These are phyloP conservation scores for Orbilia quercus DNA, from an alignment of 2,329 filamentous ascomycete genomes.

Conservation along the genomic window DNA sequence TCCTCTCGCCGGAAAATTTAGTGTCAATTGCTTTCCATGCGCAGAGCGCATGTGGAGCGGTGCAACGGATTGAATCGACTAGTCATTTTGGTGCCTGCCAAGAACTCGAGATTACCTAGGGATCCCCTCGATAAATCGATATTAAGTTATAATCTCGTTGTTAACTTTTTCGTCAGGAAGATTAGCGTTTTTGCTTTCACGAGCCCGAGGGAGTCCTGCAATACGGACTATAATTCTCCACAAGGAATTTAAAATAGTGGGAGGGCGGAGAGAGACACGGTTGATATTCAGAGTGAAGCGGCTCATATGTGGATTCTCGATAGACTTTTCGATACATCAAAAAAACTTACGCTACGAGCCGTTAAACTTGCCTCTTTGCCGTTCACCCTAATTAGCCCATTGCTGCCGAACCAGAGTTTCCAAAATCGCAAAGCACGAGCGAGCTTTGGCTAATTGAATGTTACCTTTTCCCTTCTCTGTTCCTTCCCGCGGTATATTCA, in stretches of 20 bases:
- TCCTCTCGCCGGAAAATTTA: conserved; percentile 40
- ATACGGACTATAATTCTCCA: conserved; percentile 49
- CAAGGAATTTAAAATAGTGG: background rate
- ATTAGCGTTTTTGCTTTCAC: conserved; percentile 27
- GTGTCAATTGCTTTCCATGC: conserved; percentile 2
- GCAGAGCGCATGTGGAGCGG: conserved; percentile 37
- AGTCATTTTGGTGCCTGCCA: conserved; percentile 37
- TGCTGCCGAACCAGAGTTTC: conserved; percentile 47
- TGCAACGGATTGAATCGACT: conserved; percentile 30
- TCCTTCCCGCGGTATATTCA: conserved; percentile 33
- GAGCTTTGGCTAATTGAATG: conserved; percentile 46
- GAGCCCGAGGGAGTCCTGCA: conserved; percentile 6
- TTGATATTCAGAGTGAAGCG: background rate
- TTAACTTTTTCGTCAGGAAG: conserved; percentile 16
- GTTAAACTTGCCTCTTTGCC: conserved; percentile 8
- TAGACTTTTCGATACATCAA: background rate
- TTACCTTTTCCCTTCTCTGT: background rate
- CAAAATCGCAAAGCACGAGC: conserved; percentile 12
- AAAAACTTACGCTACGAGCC: conserved; percentile 7
- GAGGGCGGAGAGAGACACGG: background rate
- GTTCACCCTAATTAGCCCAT: conserved; percentile 53
- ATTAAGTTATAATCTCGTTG: conserved; percentile 32
- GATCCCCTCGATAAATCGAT: conserved; percentile 44
- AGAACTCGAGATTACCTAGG: conserved; percentile 30
- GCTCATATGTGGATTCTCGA: conserved; percentile 12